A percentile compares a stretch with the other conserved stretches of the same genome.
These are phyloP conservation scores for Ceratonia siliqua DNA, from an alignment of 306 rosid species.

Conservation along the genomic window DNA sequence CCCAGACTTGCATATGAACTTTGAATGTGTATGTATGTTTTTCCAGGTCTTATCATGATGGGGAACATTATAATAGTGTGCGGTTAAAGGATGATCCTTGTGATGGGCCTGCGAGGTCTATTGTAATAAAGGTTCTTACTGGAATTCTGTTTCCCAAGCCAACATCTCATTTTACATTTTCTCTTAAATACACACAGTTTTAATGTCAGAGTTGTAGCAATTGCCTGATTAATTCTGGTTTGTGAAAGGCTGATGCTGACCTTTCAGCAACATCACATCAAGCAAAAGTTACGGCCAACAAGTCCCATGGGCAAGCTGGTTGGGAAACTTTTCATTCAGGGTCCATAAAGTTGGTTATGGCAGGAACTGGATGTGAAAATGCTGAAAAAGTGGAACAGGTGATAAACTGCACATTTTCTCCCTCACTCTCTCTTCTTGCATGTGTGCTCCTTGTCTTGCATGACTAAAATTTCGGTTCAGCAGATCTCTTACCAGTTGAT, in stretches of 20 bases:
- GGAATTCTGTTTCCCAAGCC: slow-evolving; percentile 8
- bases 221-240: slow-evolving; percentile 54
- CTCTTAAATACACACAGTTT: neutral
- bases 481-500: slow-evolving; percentile 27
- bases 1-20: slow-evolving; percentile 22
- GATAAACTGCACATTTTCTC: slow-evolving; percentile 13
- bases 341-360: slow-evolving; percentile 64
- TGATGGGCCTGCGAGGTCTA: slow-evolving; percentile 73
- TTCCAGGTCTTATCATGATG: slow-evolving; percentile 79
- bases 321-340: slow-evolving; percentile 45
- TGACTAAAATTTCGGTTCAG: slow-evolving; percentile 6
- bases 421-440: slow-evolving; percentile 14
- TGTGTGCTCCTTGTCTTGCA: slow-evolving; percentile 9
- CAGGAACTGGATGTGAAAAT: slow-evolving; percentile 72
- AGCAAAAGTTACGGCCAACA: slow-evolving; percentile 40
- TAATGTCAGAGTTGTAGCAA: slow-evolving; percentile 28
- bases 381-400: slow-evolving; percentile 68
- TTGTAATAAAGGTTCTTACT: slow-evolving; percentile 64
- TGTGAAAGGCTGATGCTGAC: slow-evolving; percentile 82
- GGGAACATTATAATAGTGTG: slow-evolving; percentile 85
- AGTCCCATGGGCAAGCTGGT: slow-evolving; percentile 38
- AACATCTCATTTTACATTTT: neutral
- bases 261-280: slow-evolving; percentile 64
- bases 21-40: slow-evolving; percentile 23
- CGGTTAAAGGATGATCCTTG: slow-evolving; percentile 71